Evolutionary conservation across 495 filamentous ascomycete genomes (phyloP).

Genomic region (Penicillium herquei): DNA sequence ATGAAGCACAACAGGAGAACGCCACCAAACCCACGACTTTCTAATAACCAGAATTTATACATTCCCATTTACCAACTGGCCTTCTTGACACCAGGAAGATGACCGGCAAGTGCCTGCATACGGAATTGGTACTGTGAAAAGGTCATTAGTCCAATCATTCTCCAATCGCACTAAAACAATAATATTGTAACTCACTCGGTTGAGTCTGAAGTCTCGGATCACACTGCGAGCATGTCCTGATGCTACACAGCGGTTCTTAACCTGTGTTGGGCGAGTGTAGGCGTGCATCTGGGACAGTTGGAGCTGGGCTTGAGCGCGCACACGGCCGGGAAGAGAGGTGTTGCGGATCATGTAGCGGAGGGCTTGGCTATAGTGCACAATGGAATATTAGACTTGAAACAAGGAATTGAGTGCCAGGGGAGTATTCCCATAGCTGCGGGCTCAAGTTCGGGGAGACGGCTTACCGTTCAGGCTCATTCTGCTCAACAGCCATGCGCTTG

Average conservation of each 20-base stretch:
- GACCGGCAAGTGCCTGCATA: conserved; percentile 81
- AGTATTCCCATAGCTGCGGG: not conserved
- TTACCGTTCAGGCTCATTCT: conserved; percentile 82
- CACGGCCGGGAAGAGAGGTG: conserved; percentile 75
- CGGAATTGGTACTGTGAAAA: conserved; percentile 80
- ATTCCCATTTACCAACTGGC: conserved; percentile 72
- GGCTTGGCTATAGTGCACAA: conserved; percentile 67
- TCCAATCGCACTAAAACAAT: not conserved
- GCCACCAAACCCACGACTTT: conserved; percentile 27
- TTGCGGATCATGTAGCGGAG: conserved; percentile 94
- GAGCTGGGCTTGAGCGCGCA: conserved; percentile 85
- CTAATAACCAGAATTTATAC: not conserved
- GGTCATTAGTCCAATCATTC: not conserved
- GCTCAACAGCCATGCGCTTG: conserved; percentile 88
- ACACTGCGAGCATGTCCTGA: conserved; percentile 85
- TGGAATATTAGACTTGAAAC: conserved; percentile 5
- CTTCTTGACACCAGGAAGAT: conserved; percentile 90
- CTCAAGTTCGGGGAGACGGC: conserved; percentile 1
- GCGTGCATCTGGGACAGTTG: conserved; percentile 90
- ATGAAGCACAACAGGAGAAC: conserved; percentile 27
- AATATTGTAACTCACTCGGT: conserved; percentile 62
- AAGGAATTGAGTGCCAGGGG: not conserved
- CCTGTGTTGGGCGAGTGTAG: conserved; percentile 90
- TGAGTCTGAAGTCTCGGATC: conserved; percentile 84
- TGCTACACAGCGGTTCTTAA: conserved; percentile 86